phyloP scores from a whole-genome alignment of 495 filamentous ascomycete species.

The Usnea hakonensis region DNA sequence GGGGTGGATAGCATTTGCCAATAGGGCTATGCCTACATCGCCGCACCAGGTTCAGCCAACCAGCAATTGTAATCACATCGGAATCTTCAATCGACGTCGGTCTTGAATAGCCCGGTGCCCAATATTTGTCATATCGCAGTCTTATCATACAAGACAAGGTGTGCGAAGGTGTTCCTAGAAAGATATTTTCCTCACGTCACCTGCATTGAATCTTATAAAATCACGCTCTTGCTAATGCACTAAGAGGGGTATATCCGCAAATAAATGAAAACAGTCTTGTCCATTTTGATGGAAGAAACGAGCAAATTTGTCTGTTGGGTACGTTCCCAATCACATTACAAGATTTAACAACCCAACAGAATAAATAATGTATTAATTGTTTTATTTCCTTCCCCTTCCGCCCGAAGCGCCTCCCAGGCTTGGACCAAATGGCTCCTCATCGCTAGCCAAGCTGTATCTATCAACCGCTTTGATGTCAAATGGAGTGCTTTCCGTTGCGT shows the following conservation, averaged over 20 bases:
- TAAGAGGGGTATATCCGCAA: constrained; percentile 20
- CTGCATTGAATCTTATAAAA: neutral
- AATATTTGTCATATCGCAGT: neutral
- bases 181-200: neutral
- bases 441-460: neutral
- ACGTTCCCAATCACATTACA: constrained; percentile 7
- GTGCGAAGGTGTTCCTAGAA: neutral
- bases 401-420: constrained; percentile 8
- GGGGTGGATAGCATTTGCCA: neutral
- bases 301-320: constrained; percentile 4
- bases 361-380: neutral
- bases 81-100: neutral
- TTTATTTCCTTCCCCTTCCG: neutral
- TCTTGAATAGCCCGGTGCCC: neutral
- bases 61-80: neutral
- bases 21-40: neutral
- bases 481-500: constrained; percentile 53
- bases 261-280: neutral
- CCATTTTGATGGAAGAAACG: constrained; percentile 7
- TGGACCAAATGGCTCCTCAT: constrained; percentile 25
- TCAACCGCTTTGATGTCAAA: constrained; percentile 42
- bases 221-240: neutral
- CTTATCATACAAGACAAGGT: neutral
- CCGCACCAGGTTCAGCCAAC: neutral
- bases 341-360: neutral